These are phyloP conservation scores for Boletus sp. DNA, from an alignment of 768 basidiomycete genomes.

Conservation along the genomic window DNA sequence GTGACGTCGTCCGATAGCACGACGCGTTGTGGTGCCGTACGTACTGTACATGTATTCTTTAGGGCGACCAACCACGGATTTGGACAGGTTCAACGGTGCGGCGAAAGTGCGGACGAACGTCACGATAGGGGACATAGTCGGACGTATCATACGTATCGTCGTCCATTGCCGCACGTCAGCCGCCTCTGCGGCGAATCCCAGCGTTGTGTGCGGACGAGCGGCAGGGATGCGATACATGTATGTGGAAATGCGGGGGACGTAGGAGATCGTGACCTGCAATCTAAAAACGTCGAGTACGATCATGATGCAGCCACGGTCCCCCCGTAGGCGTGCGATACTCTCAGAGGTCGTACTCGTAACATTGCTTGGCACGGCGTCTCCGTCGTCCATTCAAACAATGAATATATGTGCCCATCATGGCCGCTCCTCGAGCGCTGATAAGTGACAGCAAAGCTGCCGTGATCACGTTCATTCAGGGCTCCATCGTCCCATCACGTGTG, in stretches of 20 bases:
- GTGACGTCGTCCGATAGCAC: no score
- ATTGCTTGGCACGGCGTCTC: background rate
- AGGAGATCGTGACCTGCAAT: no score
- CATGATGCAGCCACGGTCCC: no score
- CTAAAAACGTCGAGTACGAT: no score
- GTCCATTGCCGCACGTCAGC: background rate
- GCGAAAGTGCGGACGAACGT: background rate
- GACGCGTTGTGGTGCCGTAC: background rate
- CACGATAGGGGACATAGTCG: background rate
- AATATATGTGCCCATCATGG: background rate
- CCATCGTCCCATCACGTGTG: background rate
- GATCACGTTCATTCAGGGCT: background rate
- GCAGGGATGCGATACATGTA: no score
- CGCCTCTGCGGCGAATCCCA: background rate
- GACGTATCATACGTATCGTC: background rate
- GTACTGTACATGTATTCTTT: no score
- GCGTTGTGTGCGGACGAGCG: background rate
- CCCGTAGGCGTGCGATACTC: no score
- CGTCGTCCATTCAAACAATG: background rate
- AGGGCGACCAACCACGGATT: background rate
- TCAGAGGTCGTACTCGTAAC: no score
- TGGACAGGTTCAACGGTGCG: background rate
- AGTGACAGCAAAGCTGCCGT: background rate
- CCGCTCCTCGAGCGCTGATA: background rate
- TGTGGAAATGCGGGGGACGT: no score